phyloP scores from a whole-genome alignment of 495 filamentous ascomycete genomes.

The Podospora comata region DNA sequence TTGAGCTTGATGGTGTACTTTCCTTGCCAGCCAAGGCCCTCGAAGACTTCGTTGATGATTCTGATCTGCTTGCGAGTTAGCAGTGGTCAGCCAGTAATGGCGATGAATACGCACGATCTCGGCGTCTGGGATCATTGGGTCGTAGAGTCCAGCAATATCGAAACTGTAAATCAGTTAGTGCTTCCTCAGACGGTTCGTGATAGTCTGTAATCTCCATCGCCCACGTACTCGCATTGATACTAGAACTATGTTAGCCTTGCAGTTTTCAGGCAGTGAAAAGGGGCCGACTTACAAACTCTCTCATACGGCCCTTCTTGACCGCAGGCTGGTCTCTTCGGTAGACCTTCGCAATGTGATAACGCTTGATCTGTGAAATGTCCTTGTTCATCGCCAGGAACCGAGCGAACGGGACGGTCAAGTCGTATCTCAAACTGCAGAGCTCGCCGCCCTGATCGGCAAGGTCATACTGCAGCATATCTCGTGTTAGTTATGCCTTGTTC shows the following conservation, averaged over 20 bases:
- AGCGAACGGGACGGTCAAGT: slow-evolving; percentile 87
- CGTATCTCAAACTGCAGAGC: slow-evolving; percentile 78
- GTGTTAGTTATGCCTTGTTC: slow-evolving; percentile 56
- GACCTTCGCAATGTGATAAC: slow-evolving; percentile 90
- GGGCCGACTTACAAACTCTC: slow-evolving; percentile 61
- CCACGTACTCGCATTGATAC: slow-evolving; percentile 75
- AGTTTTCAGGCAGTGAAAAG: neutral
- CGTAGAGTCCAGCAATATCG: slow-evolving; percentile 82
- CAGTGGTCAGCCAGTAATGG: neutral
- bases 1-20: slow-evolving; percentile 84
- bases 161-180: slow-evolving; percentile 45
- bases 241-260: slow-evolving; percentile 12
- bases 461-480: slow-evolving; percentile 53
- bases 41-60: slow-evolving; percentile 82
- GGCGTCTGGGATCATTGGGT: slow-evolving; percentile 95
- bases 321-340: slow-evolving; percentile 52
- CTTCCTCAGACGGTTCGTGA: neutral
- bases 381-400: slow-evolving; percentile 88
- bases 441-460: slow-evolving; percentile 87
- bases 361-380: slow-evolving; percentile 68
- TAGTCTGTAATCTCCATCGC: neutral
- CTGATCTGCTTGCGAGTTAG: slow-evolving; percentile 31
- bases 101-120: slow-evolving; percentile 60
- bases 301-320: slow-evolving; percentile 66
- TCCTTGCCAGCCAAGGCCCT: slow-evolving; percentile 60